A percentile compares a stretch with the other conserved stretches of the same genome.
These are phyloP conservation scores for Vigna unguiculata DNA, from an alignment of 306 rosid genomes.

Conservation along the genomic window DNA sequence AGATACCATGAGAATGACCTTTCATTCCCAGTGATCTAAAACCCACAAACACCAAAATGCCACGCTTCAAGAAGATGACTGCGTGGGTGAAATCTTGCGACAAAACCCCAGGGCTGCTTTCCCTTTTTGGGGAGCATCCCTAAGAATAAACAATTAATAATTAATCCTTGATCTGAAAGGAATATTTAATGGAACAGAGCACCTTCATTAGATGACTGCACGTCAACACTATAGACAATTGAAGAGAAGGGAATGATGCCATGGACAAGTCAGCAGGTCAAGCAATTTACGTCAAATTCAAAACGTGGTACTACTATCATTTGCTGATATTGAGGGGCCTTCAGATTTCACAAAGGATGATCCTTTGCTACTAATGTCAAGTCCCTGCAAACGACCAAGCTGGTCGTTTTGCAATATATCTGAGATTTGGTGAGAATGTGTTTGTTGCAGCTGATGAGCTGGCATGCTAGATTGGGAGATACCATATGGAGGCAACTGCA, in stretches of 20 bases:
- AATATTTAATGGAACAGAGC: constrained; percentile 51
- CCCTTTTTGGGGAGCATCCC: constrained; percentile 63
- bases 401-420: constrained; percentile 83
- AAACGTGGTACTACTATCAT: constrained; percentile 88
- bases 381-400: constrained; percentile 90
- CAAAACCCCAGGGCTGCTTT: constrained; percentile 57
- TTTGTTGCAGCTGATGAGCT: constrained; percentile 65
- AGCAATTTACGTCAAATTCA: constrained; percentile 64
- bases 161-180: constrained; percentile 54
- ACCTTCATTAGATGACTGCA: constrained; percentile 64
- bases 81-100: constrained; percentile 40
- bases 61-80: constrained; percentile 50
- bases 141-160: constrained; percentile 72
- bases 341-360: constrained; percentile 73
- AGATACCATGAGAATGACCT: constrained; percentile 62
- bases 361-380: constrained; percentile 82
- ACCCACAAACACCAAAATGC: constrained; percentile 58
- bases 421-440: constrained; percentile 67
- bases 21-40: constrained; percentile 61
- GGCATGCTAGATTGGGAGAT: constrained; percentile 62
- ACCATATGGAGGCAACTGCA: constrained; percentile 66
- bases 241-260: constrained; percentile 51
- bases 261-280: constrained; percentile 77
- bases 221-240: constrained; percentile 79
- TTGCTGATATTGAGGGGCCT: constrained; percentile 86